Base-by-base conservation (phyloP, 1,284 basidiomycete genomes). In the Pseudomicrostroma phylloplanum region DNA sequence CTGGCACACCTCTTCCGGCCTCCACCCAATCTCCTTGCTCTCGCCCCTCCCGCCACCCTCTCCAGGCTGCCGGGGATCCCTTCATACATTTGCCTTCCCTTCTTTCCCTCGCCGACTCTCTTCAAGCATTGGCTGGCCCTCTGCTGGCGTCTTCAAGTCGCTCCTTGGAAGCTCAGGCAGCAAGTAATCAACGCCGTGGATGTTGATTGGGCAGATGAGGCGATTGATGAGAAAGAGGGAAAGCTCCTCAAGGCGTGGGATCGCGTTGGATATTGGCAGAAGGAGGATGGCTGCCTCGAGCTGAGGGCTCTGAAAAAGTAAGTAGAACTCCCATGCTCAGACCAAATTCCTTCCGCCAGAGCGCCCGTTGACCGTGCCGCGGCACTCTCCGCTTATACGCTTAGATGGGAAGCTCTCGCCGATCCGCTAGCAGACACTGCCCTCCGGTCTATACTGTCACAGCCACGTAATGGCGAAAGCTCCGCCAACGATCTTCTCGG, bases 201-300 rank as follows among this genome's bases (percentile, higher is more conserved):
- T 15, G 26, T 54, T 2, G 51, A 54, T 19, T 54, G 51, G 51
- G 17, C 23, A 4, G 46, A 48, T 48, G 51, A 26, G n/a, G 17
- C 17, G 13, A 2, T 6, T 25, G 21, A 13, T 15, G 21, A 6
- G 51, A 19, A 26, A 6, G 51, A 54, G 51, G 51, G 26, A 6
- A 26, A 17, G 51, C 51, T 25, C 3, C 51, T 54, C 21, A 13
- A 15, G 17, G 25, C 51, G 6, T 54, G 51, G 51, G 51, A 54
- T 54, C 15, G 51, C 21, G 21, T 26, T 15, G 17, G 13, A 6
- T 19, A 23, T 19, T 54, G 51, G 51, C 51, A 19, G 2, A 25
- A 54, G 51, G 51, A 54, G 15, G 51, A 54, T 25, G 51, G 51
- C 19, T 54, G 51, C 21, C 25, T 54, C 7, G 21, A 19, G 19